phyloP scores from a whole-genome alignment of 1,284 basidiomycete species.

The Naganishia sp. region DNA sequence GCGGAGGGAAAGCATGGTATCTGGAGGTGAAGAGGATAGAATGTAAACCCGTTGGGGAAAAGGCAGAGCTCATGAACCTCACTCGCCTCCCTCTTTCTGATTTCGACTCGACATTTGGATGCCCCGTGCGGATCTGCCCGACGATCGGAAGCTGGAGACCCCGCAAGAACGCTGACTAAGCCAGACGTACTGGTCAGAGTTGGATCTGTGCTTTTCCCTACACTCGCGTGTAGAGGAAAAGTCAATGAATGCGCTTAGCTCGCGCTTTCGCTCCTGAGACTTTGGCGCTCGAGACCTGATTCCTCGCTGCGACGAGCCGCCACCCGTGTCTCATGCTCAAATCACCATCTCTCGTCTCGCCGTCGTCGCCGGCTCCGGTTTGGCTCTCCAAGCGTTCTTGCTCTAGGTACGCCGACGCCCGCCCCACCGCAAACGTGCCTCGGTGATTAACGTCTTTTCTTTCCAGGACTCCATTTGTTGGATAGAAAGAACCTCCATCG shows the following conservation, averaged over 20 bases:
- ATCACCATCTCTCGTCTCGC: constrained; percentile 7
- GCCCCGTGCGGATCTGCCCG: constrained; percentile 7
- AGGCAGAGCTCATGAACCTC: too few species aligned
- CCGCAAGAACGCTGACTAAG: background rate
- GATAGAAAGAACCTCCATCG: constrained; percentile 33
- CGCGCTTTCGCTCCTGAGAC: background rate
- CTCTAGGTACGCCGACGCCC: constrained; percentile 13
- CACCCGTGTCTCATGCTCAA: constrained; percentile 9
- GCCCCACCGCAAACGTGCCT: background rate
- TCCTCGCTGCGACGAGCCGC: background rate
- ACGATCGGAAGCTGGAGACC: background rate
- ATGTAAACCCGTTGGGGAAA: too few species aligned
- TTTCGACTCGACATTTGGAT: background rate
- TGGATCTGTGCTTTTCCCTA: background rate
- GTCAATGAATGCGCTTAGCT: too few species aligned
- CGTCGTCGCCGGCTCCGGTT: constrained; percentile 1
- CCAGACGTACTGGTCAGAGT: background rate
- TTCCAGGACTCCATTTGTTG: constrained; percentile 33
- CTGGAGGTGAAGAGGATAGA: background rate
- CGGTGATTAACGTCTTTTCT: background rate
- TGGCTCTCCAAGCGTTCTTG: constrained; percentile 26
- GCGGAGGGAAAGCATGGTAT: constrained; percentile 2
- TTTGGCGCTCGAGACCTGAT: background rate
- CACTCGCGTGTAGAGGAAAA: background rate
- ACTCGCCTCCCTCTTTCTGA: background rate